Conservation (phyloP, 768 basidiomycete species). For the Calocybe gangraenosa region DNA sequence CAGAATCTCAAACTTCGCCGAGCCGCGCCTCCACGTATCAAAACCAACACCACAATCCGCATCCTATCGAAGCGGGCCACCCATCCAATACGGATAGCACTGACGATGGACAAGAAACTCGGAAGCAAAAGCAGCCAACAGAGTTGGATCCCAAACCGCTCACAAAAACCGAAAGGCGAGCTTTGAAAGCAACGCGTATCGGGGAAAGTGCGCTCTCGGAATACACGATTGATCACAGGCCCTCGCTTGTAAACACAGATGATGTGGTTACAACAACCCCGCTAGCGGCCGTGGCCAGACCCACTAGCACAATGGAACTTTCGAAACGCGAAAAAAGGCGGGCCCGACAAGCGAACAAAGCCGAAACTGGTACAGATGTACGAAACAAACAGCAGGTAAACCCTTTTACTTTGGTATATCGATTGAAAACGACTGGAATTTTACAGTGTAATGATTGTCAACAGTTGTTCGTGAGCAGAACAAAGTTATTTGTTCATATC, state of each 20-base stretch:
- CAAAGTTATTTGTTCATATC: conserved; percentile 74
- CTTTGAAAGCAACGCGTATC: conserved; percentile 8
- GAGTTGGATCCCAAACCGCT: conserved; percentile 4
- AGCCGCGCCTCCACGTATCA: conserved; percentile 1
- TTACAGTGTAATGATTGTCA: conserved; percentile 68
- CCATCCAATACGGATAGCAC: conserved; percentile 1
- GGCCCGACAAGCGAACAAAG: conserved; percentile 74
- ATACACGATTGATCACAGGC: no score
- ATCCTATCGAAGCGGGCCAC: not conserved
- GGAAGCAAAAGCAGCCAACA: conserved; percentile 10
- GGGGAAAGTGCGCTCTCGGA: no score
- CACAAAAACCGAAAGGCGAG: conserved; percentile 15
- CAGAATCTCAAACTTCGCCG: not conserved
- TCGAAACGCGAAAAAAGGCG: conserved; percentile 82
- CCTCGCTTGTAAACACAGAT: not conserved
- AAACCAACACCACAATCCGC: not conserved
- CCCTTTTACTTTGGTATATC: not conserved
- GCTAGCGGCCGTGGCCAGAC: not conserved
- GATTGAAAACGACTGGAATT: not conserved
- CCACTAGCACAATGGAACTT: conserved; percentile 16
- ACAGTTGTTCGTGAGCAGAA: conserved; percentile 59
- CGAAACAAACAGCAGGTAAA: conserved; percentile 14
- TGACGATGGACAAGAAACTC: conserved; percentile 6
- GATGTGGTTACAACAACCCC: conserved; percentile 6
- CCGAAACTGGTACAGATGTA: conserved; percentile 29